A percentile compares a stretch with the other conserved stretches of the same genome.
phyloP scores from a whole-genome alignment of 192 early-diverging fungal genomes.

The Coemansia sp. region DNA sequence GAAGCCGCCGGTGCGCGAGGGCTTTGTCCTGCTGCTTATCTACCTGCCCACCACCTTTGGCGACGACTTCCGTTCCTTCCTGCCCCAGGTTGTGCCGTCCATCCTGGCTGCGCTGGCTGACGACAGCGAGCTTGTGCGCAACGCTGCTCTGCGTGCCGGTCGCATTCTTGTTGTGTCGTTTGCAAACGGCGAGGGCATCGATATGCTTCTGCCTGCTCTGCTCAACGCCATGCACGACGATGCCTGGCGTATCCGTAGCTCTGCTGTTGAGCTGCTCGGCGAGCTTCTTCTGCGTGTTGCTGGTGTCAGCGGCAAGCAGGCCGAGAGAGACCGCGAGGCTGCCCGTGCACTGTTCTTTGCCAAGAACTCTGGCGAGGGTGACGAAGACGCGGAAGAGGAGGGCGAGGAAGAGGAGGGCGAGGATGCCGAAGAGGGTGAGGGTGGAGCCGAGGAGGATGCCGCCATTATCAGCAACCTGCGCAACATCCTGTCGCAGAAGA shows the following conservation, averaged over 20 bases:
- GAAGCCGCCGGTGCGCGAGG: conserved; percentile 86
- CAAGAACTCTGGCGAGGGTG: conserved; percentile 14
- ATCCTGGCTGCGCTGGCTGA: conserved; percentile 91
- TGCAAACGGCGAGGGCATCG: conserved; percentile 72
- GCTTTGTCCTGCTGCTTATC: conserved; percentile 92
- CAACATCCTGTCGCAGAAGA: conserved; percentile 62
- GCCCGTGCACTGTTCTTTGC: conserved; percentile 46
- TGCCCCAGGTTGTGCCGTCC: conserved; percentile 81
- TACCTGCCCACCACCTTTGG: conserved; percentile 96
- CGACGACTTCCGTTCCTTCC: conserved; percentile 84
- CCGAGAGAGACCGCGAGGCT: conserved; percentile 44
- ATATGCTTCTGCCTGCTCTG: conserved; percentile 86
- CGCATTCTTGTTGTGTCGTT: conserved; percentile 92
- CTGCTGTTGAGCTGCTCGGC: conserved; percentile 90
- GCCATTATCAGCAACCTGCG: conserved; percentile 36
- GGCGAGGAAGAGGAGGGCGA: conserved; percentile 37
- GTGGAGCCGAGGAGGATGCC: conserved; percentile 31
- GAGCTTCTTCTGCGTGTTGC: conserved; percentile 92
- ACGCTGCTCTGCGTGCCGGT: conserved; percentile 87
- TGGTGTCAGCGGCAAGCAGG: conserved; percentile 70
- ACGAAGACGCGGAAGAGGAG: conserved; percentile 60
- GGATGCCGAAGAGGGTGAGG: conserved; percentile 7
- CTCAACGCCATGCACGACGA: conserved; percentile 85
- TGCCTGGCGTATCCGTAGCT: conserved; percentile 95
- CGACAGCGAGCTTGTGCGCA: conserved; percentile 90